phyloP scores from a whole-genome alignment of 2,329 filamentous ascomycete species.

The Juglanconis sp. region DNA sequence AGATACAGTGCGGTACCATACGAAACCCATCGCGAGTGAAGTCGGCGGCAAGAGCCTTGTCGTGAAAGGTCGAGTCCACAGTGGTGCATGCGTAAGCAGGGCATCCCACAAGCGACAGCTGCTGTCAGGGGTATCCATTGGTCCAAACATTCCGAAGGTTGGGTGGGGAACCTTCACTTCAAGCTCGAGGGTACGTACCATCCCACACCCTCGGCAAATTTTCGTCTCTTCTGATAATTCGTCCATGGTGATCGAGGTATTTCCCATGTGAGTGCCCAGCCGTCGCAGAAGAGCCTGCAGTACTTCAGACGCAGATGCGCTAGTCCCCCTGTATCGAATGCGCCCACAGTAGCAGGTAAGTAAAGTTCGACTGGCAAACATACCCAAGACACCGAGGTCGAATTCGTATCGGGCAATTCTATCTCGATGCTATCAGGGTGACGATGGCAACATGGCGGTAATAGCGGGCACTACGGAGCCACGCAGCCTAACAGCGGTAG shows the following conservation, averaged over 20 bases:
- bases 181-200: not conserved
- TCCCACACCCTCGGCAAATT: conserved; percentile 3
- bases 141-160: conserved; percentile 16
- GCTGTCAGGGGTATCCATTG: not conserved
- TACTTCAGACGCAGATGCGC: not conserved
- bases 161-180: conserved; percentile 1
- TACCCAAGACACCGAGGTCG: not conserved
- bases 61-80: conserved; percentile 35
- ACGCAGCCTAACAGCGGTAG: no score
- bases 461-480: no score
- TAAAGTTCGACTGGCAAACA: not conserved
- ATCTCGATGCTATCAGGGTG: not conserved
- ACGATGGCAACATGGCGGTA: not conserved
- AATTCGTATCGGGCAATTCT: not conserved
- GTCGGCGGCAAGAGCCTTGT: conserved; percentile 35
- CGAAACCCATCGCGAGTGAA: conserved; percentile 1
- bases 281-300: not conserved
- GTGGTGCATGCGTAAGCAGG: conserved; percentile 15
- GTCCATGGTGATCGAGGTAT: not conserved
- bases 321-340: conserved; percentile 3
- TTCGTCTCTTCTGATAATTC: conserved; percentile 10
- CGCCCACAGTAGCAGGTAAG: not conserved
- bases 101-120: conserved; percentile 6
- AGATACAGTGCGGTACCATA: not conserved
- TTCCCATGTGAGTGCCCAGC: not conserved